These are phyloP conservation scores for Thermothielavioides terrestris DNA, from an alignment of 495 filamentous ascomycete genomes.

Conservation along the genomic window DNA sequence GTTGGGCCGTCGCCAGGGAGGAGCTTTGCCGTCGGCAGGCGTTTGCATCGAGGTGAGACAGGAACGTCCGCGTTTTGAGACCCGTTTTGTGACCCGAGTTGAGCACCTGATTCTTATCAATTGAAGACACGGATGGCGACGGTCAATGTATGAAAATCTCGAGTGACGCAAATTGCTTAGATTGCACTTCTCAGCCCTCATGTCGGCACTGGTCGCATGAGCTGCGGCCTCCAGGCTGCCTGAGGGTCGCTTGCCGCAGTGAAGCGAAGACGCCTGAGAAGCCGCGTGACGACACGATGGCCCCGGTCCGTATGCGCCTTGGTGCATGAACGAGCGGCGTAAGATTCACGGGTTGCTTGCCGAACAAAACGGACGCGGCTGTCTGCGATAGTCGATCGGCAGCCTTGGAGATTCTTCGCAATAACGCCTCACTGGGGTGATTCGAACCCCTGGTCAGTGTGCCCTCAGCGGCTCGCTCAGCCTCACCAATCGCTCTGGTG, in stretches of 20 bases:
- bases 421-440: no score
- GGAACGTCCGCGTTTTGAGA: no score
- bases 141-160: neutral
- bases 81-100: neutral
- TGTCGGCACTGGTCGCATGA: neutral
- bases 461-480: no score
- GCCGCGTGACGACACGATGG: neutral
- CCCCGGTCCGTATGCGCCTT: neutral
- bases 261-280: neutral
- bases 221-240: neutral
- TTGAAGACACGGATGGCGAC: neutral
- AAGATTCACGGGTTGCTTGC: no score
- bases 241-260: neutral
- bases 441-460: no score
- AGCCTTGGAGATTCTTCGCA: no score
- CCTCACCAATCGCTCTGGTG: no score
- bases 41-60: neutral
- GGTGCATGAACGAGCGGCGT: no score
- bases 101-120: neutral
- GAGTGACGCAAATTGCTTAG: neutral
- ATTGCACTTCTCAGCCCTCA: neutral
- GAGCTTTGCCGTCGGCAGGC: neutral
- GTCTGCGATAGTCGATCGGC: no score
- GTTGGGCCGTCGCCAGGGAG: neutral
- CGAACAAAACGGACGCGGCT: no score